These are phyloP conservation scores for Pseudoperonospora humuli DNA, from an alignment of 352 stramenopile genomes.

Conservation along the genomic window DNA sequence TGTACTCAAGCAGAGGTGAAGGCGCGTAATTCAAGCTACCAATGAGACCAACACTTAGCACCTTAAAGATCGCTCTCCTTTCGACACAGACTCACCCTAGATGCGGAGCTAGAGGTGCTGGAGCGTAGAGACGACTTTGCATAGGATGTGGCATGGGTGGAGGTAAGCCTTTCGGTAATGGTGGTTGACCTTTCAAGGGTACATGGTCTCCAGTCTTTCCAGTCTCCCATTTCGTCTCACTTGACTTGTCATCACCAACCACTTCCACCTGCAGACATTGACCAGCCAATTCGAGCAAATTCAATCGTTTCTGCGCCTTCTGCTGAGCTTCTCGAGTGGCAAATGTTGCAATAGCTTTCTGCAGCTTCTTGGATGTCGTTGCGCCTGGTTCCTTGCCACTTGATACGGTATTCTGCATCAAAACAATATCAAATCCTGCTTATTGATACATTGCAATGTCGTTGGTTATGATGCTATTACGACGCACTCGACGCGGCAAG, in stretches of 20 bases:
- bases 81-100: conserved; percentile 49
- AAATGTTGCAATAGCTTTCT: conserved; percentile 52
- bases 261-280: conserved; percentile 32
- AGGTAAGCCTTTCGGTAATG: conserved; percentile 25
- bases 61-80: no score
- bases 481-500: conserved; percentile 27
- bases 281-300: conserved; percentile 48
- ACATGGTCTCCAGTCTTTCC: neutral
- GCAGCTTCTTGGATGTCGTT: conserved; percentile 3
- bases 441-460: no score
- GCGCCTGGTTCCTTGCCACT: conserved; percentile 28
- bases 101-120: conserved; percentile 57
- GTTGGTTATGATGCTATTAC: no score
- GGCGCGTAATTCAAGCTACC: conserved; percentile 76
- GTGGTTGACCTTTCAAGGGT: conserved; percentile 10
- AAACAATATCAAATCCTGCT: neutral
- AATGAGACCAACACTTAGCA: neutral
- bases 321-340: conserved; percentile 16
- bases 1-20: conserved; percentile 80
- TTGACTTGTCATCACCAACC: conserved; percentile 8
- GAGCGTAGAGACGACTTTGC: conserved; percentile 15
- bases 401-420: conserved; percentile 18
- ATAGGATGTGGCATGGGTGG: conserved; percentile 22
- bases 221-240: conserved; percentile 5
- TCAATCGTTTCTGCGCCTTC: conserved; percentile 36